These are phyloP conservation scores for Pseudopithomyces maydicus DNA, from an alignment of 2,329 filamentous ascomycete genomes.

Conservation along the genomic window DNA sequence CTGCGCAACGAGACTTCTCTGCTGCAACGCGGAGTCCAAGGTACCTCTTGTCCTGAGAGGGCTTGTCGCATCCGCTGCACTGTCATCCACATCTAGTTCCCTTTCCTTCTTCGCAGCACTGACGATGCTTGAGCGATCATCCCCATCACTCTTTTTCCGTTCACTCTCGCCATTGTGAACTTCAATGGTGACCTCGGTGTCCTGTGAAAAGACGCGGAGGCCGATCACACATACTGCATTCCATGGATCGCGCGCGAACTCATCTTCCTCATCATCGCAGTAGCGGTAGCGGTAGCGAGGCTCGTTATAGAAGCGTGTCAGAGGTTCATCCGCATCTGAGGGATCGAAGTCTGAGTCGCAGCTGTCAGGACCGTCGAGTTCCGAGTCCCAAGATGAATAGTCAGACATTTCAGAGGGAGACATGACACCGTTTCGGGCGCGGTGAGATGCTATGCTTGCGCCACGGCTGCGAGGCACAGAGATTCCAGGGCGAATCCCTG, in stretches of 20 bases:
- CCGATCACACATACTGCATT: conserved; percentile 66
- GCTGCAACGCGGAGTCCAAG: conserved; percentile 28
- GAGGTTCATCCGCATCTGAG: conserved; percentile 21
- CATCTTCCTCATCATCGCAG: conserved; percentile 45
- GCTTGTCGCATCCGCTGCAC: conserved; percentile 46
- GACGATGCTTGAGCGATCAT: conserved; percentile 32
- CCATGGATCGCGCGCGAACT: conserved; percentile 60
- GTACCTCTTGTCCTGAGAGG: conserved; percentile 37
- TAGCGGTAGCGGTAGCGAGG: conserved; percentile 20
- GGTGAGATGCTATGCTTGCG: conserved; percentile 34
- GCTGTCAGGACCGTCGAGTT: conserved; percentile 44
- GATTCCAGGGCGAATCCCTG: conserved; percentile 41
- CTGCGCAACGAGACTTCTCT: conserved; percentile 13
- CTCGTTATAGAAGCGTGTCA: conserved; percentile 25
- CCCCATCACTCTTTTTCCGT: conserved; percentile 26
- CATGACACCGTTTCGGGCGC: conserved; percentile 35
- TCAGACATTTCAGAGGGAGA: conserved; percentile 41
- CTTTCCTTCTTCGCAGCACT: conserved; percentile 35
- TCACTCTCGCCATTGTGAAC: conserved; percentile 51
- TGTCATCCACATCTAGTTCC: conserved; percentile 48
- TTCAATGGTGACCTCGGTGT: conserved; percentile 56
- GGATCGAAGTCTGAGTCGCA: conserved; percentile 31
- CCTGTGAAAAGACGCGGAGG: conserved; percentile 61
- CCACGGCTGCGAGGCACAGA: conserved; percentile 36
- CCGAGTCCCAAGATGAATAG: conserved; percentile 48